These are phyloP conservation scores for Pseudogymnoascus sp. DNA, from an alignment of 2,329 filamentous ascomycete species.

Conservation along the genomic window DNA sequence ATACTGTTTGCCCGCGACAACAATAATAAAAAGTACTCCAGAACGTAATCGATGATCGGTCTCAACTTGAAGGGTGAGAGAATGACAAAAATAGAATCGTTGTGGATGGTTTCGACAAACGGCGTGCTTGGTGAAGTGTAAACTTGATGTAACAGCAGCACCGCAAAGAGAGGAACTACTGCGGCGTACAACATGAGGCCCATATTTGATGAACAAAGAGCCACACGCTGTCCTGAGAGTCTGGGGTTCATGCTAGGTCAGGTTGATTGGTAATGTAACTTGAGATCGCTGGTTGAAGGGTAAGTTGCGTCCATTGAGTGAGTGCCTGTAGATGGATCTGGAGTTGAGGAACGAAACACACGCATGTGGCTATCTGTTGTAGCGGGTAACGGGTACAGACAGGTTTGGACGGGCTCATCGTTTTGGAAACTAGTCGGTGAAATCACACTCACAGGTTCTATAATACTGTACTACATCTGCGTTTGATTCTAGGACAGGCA, in stretches of 20 bases:
- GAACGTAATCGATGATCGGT: background rate
- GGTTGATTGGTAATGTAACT: background rate
- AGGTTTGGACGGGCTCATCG: background rate
- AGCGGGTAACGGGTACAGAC: background rate
- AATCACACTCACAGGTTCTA: background rate
- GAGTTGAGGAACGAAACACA: background rate
- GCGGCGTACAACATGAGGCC: background rate
- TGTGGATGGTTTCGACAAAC: background rate
- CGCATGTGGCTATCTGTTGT: background rate
- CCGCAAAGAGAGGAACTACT: background rate
- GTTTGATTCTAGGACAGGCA: background rate
- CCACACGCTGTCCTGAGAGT: background rate
- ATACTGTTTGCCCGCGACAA: background rate
- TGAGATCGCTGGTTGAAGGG: background rate
- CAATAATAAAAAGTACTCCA: background rate
- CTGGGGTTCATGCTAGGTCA: background rate
- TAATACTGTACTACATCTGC: background rate
- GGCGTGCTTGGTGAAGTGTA: background rate
- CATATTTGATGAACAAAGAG: background rate
- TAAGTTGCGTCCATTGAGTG: background rate
- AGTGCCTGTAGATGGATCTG: background rate
- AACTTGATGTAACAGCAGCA: background rate
- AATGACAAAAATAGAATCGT: background rate
- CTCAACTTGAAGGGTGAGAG: background rate
- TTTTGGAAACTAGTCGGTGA: background rate